These are phyloP conservation scores for Trichoderma sp. DNA, from an alignment of 2,329 filamentous ascomycete species.

Conservation along the genomic window DNA sequence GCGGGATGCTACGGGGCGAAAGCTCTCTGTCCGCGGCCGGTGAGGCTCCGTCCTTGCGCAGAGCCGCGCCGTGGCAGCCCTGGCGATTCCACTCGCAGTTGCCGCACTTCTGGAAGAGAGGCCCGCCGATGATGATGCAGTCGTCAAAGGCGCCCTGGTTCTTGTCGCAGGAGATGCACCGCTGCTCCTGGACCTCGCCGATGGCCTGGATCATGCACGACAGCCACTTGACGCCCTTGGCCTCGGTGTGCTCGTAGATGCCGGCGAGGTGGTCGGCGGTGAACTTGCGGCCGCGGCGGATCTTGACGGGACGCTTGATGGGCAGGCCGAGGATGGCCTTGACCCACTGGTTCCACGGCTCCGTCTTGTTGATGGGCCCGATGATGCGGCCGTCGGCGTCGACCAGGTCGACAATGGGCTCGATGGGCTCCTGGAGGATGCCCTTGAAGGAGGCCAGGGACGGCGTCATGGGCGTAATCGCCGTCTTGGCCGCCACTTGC, in stretches of 20 bases:
- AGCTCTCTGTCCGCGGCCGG: not conserved
- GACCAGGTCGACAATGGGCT: constrained; percentile 42
- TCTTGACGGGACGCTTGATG: constrained; percentile 46
- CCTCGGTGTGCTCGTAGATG: constrained; percentile 49
- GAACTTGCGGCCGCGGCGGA: constrained; percentile 50
- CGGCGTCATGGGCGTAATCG: constrained; percentile 14
- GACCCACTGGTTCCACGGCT: constrained; percentile 48
- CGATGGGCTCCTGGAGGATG: constrained; percentile 16
- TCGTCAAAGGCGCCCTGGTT: constrained; percentile 50
- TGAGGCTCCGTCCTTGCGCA: not conserved
- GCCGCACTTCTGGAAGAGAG: constrained; percentile 52
- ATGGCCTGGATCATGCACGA: constrained; percentile 56
- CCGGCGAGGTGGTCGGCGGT: constrained; percentile 44
- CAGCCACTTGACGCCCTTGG: constrained; percentile 51
- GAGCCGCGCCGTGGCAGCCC: constrained; percentile 41
- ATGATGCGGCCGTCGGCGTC: constrained; percentile 46
- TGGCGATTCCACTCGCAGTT: constrained; percentile 57
- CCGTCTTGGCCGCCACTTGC: constrained; percentile 4
- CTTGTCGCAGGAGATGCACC: constrained; percentile 49
- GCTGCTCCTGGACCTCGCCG: constrained; percentile 46
- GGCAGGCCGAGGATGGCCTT: constrained; percentile 44
- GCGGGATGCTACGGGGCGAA: not conserved
- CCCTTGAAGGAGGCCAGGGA: not conserved
- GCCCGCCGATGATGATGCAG: constrained; percentile 50
- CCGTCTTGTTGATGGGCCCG: constrained; percentile 44